These are phyloP conservation scores for Kodamaea restingae DNA, from an alignment of 805 yeast species.

Conservation along the genomic window DNA sequence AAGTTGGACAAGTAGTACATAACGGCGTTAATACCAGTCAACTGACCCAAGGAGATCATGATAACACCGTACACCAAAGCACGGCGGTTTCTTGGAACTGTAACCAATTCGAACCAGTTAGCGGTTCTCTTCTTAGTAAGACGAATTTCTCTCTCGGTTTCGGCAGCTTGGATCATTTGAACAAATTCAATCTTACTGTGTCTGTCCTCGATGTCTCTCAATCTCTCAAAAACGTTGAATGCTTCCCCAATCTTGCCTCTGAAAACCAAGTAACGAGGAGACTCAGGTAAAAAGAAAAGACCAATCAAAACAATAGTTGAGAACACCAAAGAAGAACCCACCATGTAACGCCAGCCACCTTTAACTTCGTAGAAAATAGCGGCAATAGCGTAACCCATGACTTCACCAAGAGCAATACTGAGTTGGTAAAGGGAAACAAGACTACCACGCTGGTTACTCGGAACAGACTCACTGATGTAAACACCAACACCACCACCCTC, in stretches of 20 bases:
- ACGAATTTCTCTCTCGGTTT: slow-evolving; percentile 40
- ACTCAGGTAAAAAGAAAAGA: slow-evolving; percentile 72
- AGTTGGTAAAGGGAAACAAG: slow-evolving; percentile 62
- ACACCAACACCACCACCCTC: slow-evolving; percentile 65
- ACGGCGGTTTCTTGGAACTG: slow-evolving; percentile 41
- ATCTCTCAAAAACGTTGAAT: slow-evolving; percentile 46
- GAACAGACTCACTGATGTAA: slow-evolving; percentile 59
- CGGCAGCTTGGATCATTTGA: slow-evolving; percentile 41
- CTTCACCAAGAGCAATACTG: slow-evolving; percentile 64
- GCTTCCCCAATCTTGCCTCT: slow-evolving; percentile 60
- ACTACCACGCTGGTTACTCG: slow-evolving; percentile 55
- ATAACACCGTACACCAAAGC: slow-evolving; percentile 40
- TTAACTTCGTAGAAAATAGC: slow-evolving; percentile 55
- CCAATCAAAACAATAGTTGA: slow-evolving; percentile 40
- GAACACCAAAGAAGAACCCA: slow-evolving; percentile 56
- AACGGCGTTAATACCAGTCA: slow-evolving; percentile 43
- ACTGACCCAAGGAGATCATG: slow-evolving; percentile 41
- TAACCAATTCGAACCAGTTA: slow-evolving; percentile 48
- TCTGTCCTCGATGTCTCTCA: slow-evolving; percentile 51
- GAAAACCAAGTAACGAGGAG: slow-evolving; percentile 78
- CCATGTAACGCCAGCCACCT: slow-evolving; percentile 64
- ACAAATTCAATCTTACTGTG: slow-evolving; percentile 43
- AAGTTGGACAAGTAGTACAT: slow-evolving; percentile 53
- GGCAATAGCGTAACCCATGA: slow-evolving; percentile 58
- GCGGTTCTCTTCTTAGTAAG: slow-evolving; percentile 32